A percentile compares a stretch with the other conserved stretches of the same genome.
These are phyloP conservation scores for Pythium aristosporum DNA, from an alignment of 352 stramenopile genomes.

Conservation along the genomic window DNA sequence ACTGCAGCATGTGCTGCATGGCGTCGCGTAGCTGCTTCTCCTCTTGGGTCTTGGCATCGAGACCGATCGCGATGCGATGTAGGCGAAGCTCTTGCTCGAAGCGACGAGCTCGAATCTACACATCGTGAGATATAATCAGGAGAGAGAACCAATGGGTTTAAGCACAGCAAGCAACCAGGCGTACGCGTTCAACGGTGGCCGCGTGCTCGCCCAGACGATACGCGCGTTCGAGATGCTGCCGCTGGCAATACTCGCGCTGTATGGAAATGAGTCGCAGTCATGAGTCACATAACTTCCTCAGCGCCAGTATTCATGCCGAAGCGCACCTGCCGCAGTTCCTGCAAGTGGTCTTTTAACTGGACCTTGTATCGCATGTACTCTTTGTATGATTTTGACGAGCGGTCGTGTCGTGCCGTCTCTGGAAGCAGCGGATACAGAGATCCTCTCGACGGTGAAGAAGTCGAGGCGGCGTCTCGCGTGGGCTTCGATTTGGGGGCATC, in stretches of 20 bases:
- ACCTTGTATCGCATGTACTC: conserved; percentile 74
- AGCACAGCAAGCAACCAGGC: too few species aligned
- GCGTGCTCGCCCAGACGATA: conserved; percentile 63
- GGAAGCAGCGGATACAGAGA: conserved; percentile 50
- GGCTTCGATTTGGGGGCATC: not conserved
- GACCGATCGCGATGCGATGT: conserved; percentile 57
- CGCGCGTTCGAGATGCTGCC: conserved; percentile 57
- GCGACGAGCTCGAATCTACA: conserved; percentile 53
- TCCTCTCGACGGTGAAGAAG: not conserved
- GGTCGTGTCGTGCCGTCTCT: conserved; percentile 24
- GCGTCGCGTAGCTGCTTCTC: conserved; percentile 67
- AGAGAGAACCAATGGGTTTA: too few species aligned
- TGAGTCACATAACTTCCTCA: too few species aligned
- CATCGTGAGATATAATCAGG: too few species aligned
- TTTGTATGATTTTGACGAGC: conserved; percentile 33
- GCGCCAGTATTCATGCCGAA: too few species aligned
- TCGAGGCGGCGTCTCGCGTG: not conserved
- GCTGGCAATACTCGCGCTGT: conserved; percentile 56
- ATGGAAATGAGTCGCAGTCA: too few species aligned
- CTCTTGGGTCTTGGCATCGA: conserved; percentile 62
- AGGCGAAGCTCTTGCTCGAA: conserved; percentile 72
- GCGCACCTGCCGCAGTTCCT: conserved; percentile 49
- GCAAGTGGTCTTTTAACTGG: conserved; percentile 63
- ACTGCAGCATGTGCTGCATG: conserved; percentile 56
- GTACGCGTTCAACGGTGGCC: conserved; percentile 58